Evolutionary conservation across 495 filamentous ascomycete genomes (phyloP), one percentile per base, ranked within the genome.

Genomic region (Chaetomidium leptoderma): DNA sequence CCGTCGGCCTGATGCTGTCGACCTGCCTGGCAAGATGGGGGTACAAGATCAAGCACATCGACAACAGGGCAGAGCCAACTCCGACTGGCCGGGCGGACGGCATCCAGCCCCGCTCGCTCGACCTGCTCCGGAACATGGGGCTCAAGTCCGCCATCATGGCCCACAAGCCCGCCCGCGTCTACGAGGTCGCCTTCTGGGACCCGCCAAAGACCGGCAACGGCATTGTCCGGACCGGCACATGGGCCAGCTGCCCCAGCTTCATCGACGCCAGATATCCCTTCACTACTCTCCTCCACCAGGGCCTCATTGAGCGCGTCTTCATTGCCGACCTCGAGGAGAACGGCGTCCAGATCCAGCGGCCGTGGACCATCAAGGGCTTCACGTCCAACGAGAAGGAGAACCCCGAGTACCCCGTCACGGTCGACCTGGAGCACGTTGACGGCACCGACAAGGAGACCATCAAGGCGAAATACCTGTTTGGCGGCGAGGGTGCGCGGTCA

Each of bases 1-100:
- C 91, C n/a, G 90, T 89, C 29, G 91, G 91, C 39, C 80, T 95
- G 52, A 81, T 92, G 65, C 80, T 96, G 14, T 91, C 88, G n/a
- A 87, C 90, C 17, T 91, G 87, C 71, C 77, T 91, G 19, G 80
- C 82, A 49, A 81, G 86, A 61, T 87, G 83, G 72, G 87, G 87
- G 7, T 87, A 88, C 66, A 81, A 77, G 53, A 81, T 85, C 33
- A 81, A 83, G 58, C 78, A 89, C 61, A 83, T 90, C 59, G 88
- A 91, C 68, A 87, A 90, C 66, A 79, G 86, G 26, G 72, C 81
- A 6, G 81, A 84, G 63, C 83, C 80, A 43, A 90, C 87, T 0
- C 76, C 81, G 14, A 89, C 87, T 1, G 88, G 87, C 11, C 84
- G 86, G 30, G 88, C 87, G 29, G 88, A 92, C 72, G 88, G 88